Evolutionary conservation across 106 monocot species (phyloP).

Genomic region (Acanthochlamys bracteata): DNA sequence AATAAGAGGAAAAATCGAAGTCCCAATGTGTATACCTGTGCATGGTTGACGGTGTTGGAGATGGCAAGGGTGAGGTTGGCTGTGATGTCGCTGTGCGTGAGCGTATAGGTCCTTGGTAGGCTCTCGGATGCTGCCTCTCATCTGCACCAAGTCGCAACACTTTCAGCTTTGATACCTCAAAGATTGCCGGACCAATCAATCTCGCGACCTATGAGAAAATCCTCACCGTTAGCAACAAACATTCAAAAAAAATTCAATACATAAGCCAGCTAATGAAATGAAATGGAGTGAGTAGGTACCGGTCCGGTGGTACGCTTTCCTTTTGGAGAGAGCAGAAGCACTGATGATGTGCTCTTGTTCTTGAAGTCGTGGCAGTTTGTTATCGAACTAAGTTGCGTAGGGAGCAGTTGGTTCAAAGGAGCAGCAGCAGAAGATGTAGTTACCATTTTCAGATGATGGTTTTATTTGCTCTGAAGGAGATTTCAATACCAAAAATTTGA

Average conservation of each 20-base stretch:
- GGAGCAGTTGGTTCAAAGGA: neutral
- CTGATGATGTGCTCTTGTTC: neutral
- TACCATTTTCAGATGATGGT: too few relatives aligned
- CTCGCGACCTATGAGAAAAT: constrained; percentile 41
- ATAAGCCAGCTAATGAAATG: neutral
- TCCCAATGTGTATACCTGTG: constrained; percentile 37
- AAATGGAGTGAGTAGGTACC: neutral
- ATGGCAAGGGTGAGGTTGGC: constrained; percentile 81
- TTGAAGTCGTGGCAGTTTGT: neutral
- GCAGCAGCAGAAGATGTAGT: neutral
- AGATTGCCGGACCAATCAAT: constrained; percentile 84
- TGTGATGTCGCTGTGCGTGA: constrained; percentile 94
- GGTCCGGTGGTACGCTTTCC: neutral
- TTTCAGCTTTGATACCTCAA: constrained; percentile 91
- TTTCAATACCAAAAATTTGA: too few relatives aligned
- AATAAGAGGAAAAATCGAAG: too few relatives aligned
- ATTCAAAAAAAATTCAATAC: neutral
- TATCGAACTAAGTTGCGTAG: neutral
- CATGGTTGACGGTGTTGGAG: constrained; percentile 68
- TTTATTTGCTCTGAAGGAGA: too few relatives aligned
- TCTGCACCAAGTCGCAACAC: constrained; percentile 72
- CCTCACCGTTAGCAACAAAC: neutral
- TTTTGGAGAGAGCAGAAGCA: neutral
- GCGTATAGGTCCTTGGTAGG: constrained; percentile 81
- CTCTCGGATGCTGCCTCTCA: constrained; percentile 51